Evolutionary conservation across 2,329 filamentous ascomycete species (phyloP), one percentile per base, ranked within the genome.

Genomic region (Moelleriella libera): DNA sequence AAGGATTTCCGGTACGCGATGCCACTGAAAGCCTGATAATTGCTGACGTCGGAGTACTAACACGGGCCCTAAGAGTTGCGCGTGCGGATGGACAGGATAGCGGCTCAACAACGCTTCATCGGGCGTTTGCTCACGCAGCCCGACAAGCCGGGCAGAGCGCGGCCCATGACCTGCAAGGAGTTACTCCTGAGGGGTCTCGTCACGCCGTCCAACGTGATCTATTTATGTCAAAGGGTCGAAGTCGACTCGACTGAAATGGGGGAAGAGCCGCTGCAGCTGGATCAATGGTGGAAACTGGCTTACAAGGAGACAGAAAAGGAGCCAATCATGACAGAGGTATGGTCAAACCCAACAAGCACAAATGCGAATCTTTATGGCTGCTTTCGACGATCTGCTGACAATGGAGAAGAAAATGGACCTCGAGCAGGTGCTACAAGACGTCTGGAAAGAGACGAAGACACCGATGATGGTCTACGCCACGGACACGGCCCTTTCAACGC

Each of bases 231-330:
- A 49, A 63, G 68, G 39, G 55, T 62, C 12, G 66, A 68, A 47
- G 57, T 59, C 5, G 63, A 69, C 45, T 55, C 70, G 32, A 68
- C 70, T 45, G 68, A 72, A 12, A 44, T 70, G n/a, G 64, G 60
- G 1, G 65, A 63, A 32, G 49, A 52, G 4, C 46, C 61, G 3
- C 52, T 54, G 28, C 49, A 57, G 29, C 8, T 51, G 12, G 73
- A 76, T 46, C 74, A 77, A 54, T 79, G 75, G 75, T 79, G 75
- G 75, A 69, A 68, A 52, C 60, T 78, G 43, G 62, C 68, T 37
- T 74, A 70, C 51, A 57, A 58, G 28, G 56, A 63, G 10, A 55
- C 60, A 12, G 65, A 66, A 9, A 54, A 62, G 5, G 60, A 64
- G 44, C 68, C 72, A n/a, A 62, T 72, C 30, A 68, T 63, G 52